Evolutionary conservation across 179 eudicot species (phyloP), one percentile per base, ranked within the genome.

Genomic region (Spinacia oleracea): DNA sequence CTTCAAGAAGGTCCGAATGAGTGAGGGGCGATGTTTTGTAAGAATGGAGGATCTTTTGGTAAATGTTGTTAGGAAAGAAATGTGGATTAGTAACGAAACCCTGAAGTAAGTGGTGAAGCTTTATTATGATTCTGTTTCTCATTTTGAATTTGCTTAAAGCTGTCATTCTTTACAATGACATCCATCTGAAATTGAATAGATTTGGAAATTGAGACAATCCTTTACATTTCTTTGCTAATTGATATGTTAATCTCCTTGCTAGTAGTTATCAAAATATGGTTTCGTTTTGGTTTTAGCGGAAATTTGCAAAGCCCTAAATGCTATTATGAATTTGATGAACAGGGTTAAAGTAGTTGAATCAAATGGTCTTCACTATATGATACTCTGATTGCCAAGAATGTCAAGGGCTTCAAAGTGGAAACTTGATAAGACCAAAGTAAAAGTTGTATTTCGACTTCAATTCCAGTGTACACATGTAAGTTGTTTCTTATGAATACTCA

Each of bases 391-490:
- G 48, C 35, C 56, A 71, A 80, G 78, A 72, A 86, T 94, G 99
- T 94, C 97, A 55, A 92, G 96, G 89, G 82, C 78, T 79, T 66
- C 90, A 34, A 89, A 90, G 91, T 89, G 92, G 97, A 91, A 92
- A 87, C 85, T 88, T 84, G 99, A 96, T 85, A 96, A 91, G 88
- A 78, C 92, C 45, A 96, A 88, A 91, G 91, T 96, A 35, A 92
- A 94, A 92, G 98, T 94, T 35, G 98, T 93, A 73, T 96, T 96
- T 77, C 92, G 99, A 79, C 87, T 96, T 65, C 99, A 96, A 81
- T 96, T 94, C 87, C 94, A 96, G 85, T 96, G 98, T 79, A 90
- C 97, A 68, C 96, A 96, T 86, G 99, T 96, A 89, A 81, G 95
- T 88, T 32, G 23, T 83, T 35, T 74, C 46, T 21, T 53, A n/a